A percentile compares a stretch with the other conserved stretches of the same genome.
Evolutionary conservation across 1,284 basidiomycete genomes (phyloP).

Genomic region (Malassezia dermatis): DNA sequence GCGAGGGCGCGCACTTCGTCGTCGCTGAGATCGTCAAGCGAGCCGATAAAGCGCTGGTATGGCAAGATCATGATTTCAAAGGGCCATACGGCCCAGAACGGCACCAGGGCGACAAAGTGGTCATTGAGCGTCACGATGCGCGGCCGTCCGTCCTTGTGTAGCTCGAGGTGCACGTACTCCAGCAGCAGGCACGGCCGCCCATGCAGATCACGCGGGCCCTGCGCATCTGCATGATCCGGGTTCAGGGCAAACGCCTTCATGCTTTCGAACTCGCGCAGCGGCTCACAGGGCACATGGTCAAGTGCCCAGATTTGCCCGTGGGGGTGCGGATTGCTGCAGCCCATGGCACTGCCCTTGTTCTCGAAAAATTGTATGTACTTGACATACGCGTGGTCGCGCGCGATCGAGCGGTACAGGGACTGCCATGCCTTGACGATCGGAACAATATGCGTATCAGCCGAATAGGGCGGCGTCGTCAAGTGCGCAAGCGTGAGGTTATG

Average conservation of each 20-base stretch:
- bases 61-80: slow-evolving; percentile 62
- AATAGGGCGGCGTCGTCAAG: slow-evolving; percentile 51
- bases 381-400: slow-evolving; percentile 39
- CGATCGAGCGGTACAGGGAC: slow-evolving; percentile 35
- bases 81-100: slow-evolving; percentile 95
- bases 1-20: slow-evolving; percentile 28
- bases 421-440: slow-evolving; percentile 67
- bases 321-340: slow-evolving; percentile 88
- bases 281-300: slow-evolving; percentile 42
- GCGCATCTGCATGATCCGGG: slow-evolving; percentile 18
- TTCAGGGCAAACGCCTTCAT: slow-evolving; percentile 28
- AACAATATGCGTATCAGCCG: slow-evolving; percentile 56
- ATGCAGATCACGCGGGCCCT: slow-evolving; percentile 55
- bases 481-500: slow-evolving; percentile 83
- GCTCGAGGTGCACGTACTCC: slow-evolving; percentile 70
- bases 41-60: slow-evolving; percentile 27
- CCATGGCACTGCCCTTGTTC: slow-evolving; percentile 94
- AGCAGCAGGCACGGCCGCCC: slow-evolving; percentile 67
- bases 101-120: slow-evolving; percentile 76
- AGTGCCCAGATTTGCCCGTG: slow-evolving; percentile 82
- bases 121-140: slow-evolving; percentile 64
- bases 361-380: slow-evolving; percentile 52
- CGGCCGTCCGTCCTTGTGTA: slow-evolving; percentile 51
- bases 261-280: slow-evolving; percentile 28
- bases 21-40: slow-evolving; percentile 26